Evolutionary conservation across 2,329 filamentous ascomycete genomes (phyloP).

Genomic region (Colletotrichum spinosum): DNA sequence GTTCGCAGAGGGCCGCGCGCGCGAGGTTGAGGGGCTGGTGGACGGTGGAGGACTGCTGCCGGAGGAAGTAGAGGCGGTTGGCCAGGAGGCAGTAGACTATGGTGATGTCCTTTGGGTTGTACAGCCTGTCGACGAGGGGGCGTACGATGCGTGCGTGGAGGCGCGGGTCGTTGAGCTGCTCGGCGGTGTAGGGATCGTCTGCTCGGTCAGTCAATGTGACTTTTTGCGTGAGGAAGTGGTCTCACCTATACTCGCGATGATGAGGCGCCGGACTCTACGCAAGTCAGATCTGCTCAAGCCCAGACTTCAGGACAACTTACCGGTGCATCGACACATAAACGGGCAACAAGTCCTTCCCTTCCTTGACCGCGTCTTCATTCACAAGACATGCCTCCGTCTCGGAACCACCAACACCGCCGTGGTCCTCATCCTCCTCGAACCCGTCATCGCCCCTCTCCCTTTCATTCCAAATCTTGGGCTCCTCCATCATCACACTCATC

Average conservation of each 20-base stretch:
- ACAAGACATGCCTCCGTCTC: conserved; percentile 34
- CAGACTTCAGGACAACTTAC: not conserved
- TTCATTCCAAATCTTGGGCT: conserved; percentile 27
- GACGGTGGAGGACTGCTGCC: conserved; percentile 73
- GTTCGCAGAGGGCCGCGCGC: conserved; percentile 75
- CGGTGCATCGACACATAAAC: conserved; percentile 36
- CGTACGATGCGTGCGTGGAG: conserved; percentile 76
- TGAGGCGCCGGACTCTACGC: conserved; percentile 31
- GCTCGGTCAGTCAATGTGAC: conserved; percentile 1
- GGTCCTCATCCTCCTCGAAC: conserved; percentile 20
- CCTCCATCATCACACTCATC: conserved; percentile 31
- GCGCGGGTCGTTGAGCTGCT: conserved; percentile 74
- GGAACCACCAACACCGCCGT: conserved; percentile 21
- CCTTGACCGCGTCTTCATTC: conserved; percentile 4
- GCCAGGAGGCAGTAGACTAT: conserved; percentile 79
- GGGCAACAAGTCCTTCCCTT: conserved; percentile 9
- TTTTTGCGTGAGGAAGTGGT: not conserved
- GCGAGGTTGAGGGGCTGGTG: conserved; percentile 78
- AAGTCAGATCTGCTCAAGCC: conserved; percentile 9
- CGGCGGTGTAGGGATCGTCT: conserved; percentile 61
- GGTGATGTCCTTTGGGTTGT: conserved; percentile 73
- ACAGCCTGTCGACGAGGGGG: conserved; percentile 76
- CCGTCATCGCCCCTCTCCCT: conserved; percentile 10
- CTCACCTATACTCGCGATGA: conserved; percentile 32
- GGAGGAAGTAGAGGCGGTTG: conserved; percentile 76